Evolutionary conservation across 768 basidiomycete species (phyloP), one percentile per base, ranked within the genome.

Genomic region (Chalciporus piperatus): DNA sequence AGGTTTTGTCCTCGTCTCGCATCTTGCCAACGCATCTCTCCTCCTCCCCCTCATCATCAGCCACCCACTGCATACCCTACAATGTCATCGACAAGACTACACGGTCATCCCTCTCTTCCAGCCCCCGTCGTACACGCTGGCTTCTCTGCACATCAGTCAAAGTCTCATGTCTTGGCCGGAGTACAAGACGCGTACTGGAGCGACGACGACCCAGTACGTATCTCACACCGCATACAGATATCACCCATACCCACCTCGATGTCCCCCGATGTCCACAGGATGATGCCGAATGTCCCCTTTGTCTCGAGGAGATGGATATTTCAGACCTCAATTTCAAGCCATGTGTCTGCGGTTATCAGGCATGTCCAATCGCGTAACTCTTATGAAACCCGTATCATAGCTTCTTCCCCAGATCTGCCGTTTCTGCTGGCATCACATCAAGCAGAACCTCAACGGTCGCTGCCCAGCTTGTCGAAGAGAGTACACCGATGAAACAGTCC

Each of bases 251-350:
- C 55, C 47, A 56, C 56, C 35, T 59, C 48, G 50, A 40, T 56
- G 47, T 41, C 45, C n/a, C 32, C 54, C 50, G 65, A 62, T 61
- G 45, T 48, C 48, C 57, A 2, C 60, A 98, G 96, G 96, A 98
- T 69, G 94, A 98, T 65, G 89, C 90, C 56, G 97, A 98, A 64
- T 99, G 97, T 74, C 92, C 97, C 41, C 82, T 99, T 53, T 99
- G 97, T 74, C 84, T 98, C 40, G 96, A 98, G 67, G 94, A 97
- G 75, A 93, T 99, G 88, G 97, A 98, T 74, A 84, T 98, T 60
- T 93, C 93, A 45, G 97, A 99, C 81, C 82, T 98, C 70, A 96
- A 96, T 76, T 99, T 99, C 76, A 96, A 94, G 76, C 97, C 97
- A 23, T 99, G 97, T 72, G 84, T 94, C 46, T 99, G 97, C 72